Evolutionary conservation across 805 yeast species (phyloP).

Genomic region (Hanseniaspora lindneri): DNA sequence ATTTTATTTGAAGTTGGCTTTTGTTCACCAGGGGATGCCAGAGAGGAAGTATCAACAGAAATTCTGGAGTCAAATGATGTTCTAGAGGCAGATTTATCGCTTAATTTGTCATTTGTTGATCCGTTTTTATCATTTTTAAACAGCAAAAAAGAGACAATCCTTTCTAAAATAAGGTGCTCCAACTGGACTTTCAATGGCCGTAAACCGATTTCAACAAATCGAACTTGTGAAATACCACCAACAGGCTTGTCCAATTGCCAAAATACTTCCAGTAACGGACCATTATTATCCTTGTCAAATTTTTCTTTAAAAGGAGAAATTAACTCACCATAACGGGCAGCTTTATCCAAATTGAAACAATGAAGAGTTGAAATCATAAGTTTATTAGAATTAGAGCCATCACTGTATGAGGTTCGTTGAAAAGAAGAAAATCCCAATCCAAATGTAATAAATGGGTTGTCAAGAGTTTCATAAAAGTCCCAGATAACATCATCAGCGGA

Average conservation of each 20-base stretch:
- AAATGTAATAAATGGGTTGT: constrained; percentile 42
- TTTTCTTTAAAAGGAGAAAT: constrained; percentile 34
- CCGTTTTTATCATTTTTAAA: constrained; percentile 11
- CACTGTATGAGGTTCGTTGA: constrained; percentile 38
- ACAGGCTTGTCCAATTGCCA: constrained; percentile 51
- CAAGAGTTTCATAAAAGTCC: constrained; percentile 40
- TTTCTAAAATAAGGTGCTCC: constrained; percentile 44
- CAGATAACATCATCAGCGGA: constrained; percentile 47
- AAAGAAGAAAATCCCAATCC: constrained; percentile 40
- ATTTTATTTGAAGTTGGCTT: not conserved
- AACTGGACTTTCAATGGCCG: constrained; percentile 48
- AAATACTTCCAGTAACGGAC: constrained; percentile 32
- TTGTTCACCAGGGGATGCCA: not conserved
- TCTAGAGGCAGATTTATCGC: no score
- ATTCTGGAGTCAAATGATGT: no score
- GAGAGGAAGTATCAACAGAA: not conserved
- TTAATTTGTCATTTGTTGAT: not conserved
- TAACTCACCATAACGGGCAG: constrained; percentile 42
- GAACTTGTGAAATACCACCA: constrained; percentile 52
- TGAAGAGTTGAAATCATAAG: constrained; percentile 37
- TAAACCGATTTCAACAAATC: constrained; percentile 37
- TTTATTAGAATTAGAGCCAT: constrained; percentile 43
- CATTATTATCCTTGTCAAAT: not conserved
- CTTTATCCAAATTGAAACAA: constrained; percentile 41
- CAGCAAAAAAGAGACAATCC: constrained; percentile 38